Percentiles rank a stretch among this genome's conserved stretches.
These are phyloP conservation scores for Striga asiatica DNA, from an alignment of 257 asterid species.

Conservation along the genomic window DNA sequence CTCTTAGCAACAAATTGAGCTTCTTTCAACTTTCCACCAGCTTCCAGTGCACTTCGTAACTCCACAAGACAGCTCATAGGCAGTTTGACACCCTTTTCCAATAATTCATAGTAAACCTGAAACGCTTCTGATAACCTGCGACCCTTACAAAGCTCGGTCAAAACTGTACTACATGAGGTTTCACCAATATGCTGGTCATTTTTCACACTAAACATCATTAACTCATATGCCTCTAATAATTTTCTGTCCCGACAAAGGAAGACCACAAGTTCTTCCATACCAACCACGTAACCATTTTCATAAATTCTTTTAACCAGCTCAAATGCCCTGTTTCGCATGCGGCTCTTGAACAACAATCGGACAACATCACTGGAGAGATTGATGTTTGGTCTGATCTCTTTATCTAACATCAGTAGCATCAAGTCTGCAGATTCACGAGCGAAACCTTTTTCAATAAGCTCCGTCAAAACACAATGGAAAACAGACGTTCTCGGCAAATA, in stretches of 20 bases:
- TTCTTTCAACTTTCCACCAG: conserved; percentile 51
- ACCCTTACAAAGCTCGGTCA: conserved; percentile 41
- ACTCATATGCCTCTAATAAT: conserved; percentile 36
- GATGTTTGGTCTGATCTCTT: no score
- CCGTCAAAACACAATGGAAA: conserved; percentile 49
- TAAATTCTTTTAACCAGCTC: conserved; percentile 37
- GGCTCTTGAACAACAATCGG: conserved; percentile 27
- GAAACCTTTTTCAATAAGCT: conserved; percentile 39
- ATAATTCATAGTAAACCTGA: conserved; percentile 46
- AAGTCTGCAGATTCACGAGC: conserved; percentile 47
- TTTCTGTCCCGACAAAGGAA: conserved; percentile 43
- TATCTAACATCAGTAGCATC: no score
- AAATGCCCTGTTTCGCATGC: conserved; percentile 36
- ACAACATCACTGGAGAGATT: conserved; percentile 53
- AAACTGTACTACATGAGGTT: conserved; percentile 24
- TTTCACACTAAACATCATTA: conserved; percentile 36
- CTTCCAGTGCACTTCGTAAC: conserved; percentile 40
- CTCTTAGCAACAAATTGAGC: conserved; percentile 73
- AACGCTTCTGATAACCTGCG: conserved; percentile 43
- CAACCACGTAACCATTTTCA: conserved; percentile 41
- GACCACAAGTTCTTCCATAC: conserved; percentile 36
- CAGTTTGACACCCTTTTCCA: conserved; percentile 44
- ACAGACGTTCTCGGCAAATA: conserved; percentile 46
- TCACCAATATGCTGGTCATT: conserved; percentile 33
- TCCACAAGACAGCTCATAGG: conserved; percentile 49